Evolutionary conservation across 2,329 filamentous ascomycete genomes (phyloP).

Genomic region (Metarhizium rileyi): DNA sequence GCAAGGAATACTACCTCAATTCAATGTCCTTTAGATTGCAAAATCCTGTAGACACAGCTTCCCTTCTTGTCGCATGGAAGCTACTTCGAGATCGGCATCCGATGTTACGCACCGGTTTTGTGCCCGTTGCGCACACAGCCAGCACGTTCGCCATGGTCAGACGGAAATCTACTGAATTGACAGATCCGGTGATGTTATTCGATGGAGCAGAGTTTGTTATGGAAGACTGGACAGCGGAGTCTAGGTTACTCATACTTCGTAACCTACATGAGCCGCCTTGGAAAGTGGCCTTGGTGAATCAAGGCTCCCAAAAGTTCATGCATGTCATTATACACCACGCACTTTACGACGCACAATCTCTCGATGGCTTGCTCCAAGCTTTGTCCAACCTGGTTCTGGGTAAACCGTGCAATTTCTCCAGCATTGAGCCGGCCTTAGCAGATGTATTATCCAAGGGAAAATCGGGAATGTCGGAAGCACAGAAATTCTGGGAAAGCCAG

Average conservation of each 20-base stretch:
- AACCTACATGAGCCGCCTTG: constrained; percentile 51
- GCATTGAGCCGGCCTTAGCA: constrained; percentile 27
- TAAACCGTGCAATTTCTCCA: constrained; percentile 4
- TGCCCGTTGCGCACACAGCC: constrained; percentile 47
- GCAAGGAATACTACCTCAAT: constrained; percentile 67
- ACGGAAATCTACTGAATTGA: constrained; percentile 24
- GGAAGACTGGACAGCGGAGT: constrained; percentile 27
- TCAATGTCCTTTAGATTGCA: constrained; percentile 48
- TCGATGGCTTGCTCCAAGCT: constrained; percentile 54
- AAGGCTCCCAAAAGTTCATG: constrained; percentile 19
- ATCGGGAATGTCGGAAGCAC: constrained; percentile 22
- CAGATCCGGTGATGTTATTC: constrained; percentile 9
- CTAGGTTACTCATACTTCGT: constrained; percentile 23
- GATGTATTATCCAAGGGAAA: constrained; percentile 29
- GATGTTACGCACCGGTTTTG: constrained; percentile 70
- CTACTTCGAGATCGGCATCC: constrained; percentile 44
- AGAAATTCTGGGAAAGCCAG: constrained; percentile 54
- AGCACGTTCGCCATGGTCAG: constrained; percentile 68
- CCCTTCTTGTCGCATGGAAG: constrained; percentile 50
- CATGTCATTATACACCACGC: constrained; percentile 61
- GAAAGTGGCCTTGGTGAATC: constrained; percentile 42
- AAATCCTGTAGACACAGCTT: constrained; percentile 22
- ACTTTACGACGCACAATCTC: constrained; percentile 73
- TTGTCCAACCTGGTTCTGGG: constrained; percentile 29
- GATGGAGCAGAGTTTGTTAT: constrained; percentile 18